These are phyloP conservation scores for Chlamydomonas sp. DNA, from an alignment of 139 green algal genomes.

Conservation along the genomic window DNA sequence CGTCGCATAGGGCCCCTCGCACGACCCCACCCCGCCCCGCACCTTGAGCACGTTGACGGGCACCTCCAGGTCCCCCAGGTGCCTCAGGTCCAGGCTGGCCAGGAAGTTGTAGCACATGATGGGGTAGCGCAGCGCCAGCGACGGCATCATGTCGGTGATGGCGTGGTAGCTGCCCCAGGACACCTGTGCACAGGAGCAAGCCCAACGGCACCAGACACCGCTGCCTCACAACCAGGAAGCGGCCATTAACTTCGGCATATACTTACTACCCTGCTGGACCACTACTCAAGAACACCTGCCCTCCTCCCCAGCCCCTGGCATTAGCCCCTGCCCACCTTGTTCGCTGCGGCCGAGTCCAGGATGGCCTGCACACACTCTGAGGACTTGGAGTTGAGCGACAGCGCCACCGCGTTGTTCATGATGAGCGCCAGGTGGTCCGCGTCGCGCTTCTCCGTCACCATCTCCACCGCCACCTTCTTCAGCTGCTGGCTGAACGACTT, in stretches of 20 bases:
- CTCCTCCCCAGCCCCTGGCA: no score
- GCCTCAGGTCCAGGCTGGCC: constrained; percentile 43
- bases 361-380: constrained; percentile 56
- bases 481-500: constrained; percentile 51
- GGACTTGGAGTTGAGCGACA: constrained; percentile 59
- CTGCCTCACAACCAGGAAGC: no score
- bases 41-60: constrained; percentile 53
- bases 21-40: neutral
- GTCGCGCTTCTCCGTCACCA: constrained; percentile 55
- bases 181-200: constrained; percentile 15
- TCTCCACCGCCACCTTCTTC: constrained; percentile 59
- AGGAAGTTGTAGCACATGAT: constrained; percentile 67
- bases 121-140: constrained; percentile 57
- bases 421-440: constrained; percentile 56
- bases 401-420: constrained; percentile 58
- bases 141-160: constrained; percentile 64
- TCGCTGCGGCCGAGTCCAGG: constrained; percentile 25
- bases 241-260: no score
- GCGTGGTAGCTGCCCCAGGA: constrained; percentile 56
- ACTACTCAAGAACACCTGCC: no score
- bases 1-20: no score
- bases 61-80: constrained; percentile 59
- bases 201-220: neutral
- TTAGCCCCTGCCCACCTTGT: constrained; percentile 10
- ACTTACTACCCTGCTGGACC: no score